These are phyloP conservation scores for Protomyces inouyei DNA, from an alignment of 1,139 yeast species.

Conservation along the genomic window DNA sequence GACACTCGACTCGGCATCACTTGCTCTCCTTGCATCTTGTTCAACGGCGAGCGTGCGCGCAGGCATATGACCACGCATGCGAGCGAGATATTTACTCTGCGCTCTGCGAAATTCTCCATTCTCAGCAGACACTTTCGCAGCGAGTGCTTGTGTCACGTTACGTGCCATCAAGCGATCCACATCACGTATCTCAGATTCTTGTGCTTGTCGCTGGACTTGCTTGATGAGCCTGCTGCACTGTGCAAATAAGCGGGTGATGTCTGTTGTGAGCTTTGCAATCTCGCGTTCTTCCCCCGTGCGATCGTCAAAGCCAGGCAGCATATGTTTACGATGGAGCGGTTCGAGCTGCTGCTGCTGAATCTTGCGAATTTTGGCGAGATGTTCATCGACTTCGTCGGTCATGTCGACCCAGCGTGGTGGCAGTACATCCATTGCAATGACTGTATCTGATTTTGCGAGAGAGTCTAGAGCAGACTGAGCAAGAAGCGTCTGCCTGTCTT, in stretches of 20 bases:
- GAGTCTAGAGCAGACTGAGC: constrained; percentile 29
- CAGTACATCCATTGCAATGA: constrained; percentile 46
- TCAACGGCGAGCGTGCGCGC: constrained; percentile 1
- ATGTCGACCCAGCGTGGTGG: constrained; percentile 79
- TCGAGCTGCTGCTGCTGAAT: constrained; percentile 47
- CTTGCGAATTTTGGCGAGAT: constrained; percentile 48
- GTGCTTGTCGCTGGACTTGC: constrained; percentile 52
- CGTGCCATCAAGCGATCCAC: constrained; percentile 61
- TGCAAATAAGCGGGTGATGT: constrained; percentile 64
- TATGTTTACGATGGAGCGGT: constrained; percentile 68
- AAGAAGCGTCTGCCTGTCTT: constrained; percentile 59
- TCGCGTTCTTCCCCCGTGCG: constrained; percentile 51
- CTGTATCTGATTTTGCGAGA: constrained; percentile 41
- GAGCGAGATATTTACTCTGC: constrained; percentile 82
- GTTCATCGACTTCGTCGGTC: constrained; percentile 63
- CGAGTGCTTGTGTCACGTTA: constrained; percentile 78
- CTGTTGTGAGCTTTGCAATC: constrained; percentile 71
- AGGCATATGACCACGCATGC: constrained; percentile 39
- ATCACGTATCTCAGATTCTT: constrained; percentile 41
- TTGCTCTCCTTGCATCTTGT: not conserved
- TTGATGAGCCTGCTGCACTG: constrained; percentile 71
- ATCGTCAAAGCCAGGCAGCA: constrained; percentile 82
- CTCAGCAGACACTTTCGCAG: constrained; percentile 72
- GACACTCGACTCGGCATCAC: constrained; percentile 1
- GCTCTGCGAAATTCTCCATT: constrained; percentile 75